Evolutionary conservation across 257 asterid genomes (phyloP).

Genomic region (Fraxinus excelsior): DNA sequence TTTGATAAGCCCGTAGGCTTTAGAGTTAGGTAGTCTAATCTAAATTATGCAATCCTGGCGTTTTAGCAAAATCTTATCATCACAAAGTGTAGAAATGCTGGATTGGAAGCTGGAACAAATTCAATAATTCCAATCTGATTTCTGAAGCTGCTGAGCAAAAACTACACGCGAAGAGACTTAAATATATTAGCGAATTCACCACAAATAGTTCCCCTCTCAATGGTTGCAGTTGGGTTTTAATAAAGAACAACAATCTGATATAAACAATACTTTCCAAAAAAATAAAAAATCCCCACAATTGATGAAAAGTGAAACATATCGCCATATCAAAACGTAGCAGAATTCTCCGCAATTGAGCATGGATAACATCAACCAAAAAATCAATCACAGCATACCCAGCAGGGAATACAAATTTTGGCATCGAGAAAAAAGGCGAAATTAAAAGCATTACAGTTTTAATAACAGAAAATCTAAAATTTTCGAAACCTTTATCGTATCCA

Average conservation of each 20-base stretch:
- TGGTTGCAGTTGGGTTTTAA: not conserved
- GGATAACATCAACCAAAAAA: not conserved
- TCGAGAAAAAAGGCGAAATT: not conserved
- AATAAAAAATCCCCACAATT: not conserved
- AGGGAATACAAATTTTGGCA: not conserved
- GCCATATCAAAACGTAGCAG: constrained; percentile 20
- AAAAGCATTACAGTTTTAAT: constrained; percentile 8
- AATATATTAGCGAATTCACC: not conserved
- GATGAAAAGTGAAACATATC: constrained; percentile 9
- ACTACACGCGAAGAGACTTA: not conserved
- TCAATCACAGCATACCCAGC: not conserved
- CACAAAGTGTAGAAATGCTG: not conserved
- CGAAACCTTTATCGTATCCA: not conserved
- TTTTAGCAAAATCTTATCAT: not conserved
- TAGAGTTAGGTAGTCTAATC: too few species aligned
- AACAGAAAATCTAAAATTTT: not conserved
- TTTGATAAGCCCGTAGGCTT: too few species aligned
- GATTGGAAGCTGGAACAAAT: not conserved
- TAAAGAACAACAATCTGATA: not conserved
- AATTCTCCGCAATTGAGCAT: constrained; percentile 2
- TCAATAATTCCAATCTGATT: not conserved
- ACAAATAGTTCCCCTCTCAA: not conserved
- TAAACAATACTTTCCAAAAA: constrained; percentile 8
- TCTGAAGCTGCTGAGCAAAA: not conserved
- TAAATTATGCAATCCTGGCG: not conserved